Percentiles rank a stretch among this genome's conserved stretches.
Evolutionary conservation across 129 eudicot genomes (phyloP).

Genomic region (Apium graveolens): DNA sequence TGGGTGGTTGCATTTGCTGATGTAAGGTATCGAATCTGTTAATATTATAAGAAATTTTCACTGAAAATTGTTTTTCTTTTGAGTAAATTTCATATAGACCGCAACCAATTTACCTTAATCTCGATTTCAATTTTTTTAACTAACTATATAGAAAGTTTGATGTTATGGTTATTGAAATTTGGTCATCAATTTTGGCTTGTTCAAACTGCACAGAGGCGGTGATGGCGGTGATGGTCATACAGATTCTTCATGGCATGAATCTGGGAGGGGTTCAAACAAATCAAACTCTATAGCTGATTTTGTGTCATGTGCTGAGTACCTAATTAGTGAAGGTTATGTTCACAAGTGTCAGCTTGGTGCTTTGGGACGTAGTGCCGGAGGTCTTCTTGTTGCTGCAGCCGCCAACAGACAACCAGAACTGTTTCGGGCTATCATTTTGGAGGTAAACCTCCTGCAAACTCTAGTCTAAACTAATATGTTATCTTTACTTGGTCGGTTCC

Average conservation of each 20-base stretch:
- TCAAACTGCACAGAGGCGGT: conserved; percentile 61
- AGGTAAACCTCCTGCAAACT: conserved; percentile 30
- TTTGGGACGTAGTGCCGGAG: conserved; percentile 73
- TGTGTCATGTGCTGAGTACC: conserved; percentile 65
- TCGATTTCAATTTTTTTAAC: not conserved
- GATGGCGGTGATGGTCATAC: conserved; percentile 41
- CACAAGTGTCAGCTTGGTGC: conserved; percentile 47
- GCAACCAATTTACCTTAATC: not conserved
- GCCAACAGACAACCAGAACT: conserved; percentile 58
- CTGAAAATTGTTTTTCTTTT: not conserved
- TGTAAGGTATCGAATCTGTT: conserved; percentile 51
- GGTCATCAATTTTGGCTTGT: not conserved
- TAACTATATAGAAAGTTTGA: not conserved
- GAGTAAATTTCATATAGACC: not conserved
- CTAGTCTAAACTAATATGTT: not conserved
- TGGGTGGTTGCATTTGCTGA: conserved; percentile 95
- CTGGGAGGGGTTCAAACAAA: conserved; percentile 58
- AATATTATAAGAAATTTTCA: too few relatives aligned
- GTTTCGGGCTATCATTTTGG: conserved; percentile 68
- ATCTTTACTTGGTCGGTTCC: not conserved
- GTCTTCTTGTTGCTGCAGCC: conserved; percentile 69
- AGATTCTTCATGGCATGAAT: conserved; percentile 73
- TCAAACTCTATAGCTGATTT: conserved; percentile 74
- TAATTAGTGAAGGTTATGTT: too few relatives aligned
- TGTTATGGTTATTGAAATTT: not conserved